Evolutionary conservation across 148 eudicot species (phyloP), one percentile per base, ranked within the genome.

Genomic region (Hydrangea macrophylla): DNA sequence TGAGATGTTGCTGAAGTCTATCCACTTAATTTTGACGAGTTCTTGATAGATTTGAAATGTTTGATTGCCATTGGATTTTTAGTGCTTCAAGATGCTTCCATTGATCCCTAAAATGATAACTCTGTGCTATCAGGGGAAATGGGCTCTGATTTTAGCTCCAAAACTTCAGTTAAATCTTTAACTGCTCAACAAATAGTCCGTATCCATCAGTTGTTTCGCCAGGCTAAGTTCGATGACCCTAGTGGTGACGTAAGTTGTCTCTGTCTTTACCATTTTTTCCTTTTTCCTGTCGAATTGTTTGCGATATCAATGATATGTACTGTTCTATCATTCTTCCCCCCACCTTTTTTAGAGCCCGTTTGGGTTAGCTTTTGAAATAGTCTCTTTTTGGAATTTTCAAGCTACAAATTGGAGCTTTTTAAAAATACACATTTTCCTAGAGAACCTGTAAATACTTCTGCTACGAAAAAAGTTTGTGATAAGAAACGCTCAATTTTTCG

Each of bases 141-240:
- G 99, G 99, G 99, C 31, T 50, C 88, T 53, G 99, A 95, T 40
- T 95, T 95, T 69, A 78, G 80, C 74, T 81, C 93, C n/a, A 95
- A 91, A 75, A 86, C 82, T 90, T 73, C 82, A 55, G 97, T 91
- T 24, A 95, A 95, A 70, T 95, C 97, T 51, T 75, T 95, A 60
- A 87, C 92, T n/a, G 73, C 96, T 18, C 96, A 91, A 82, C 99
- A 95, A 76, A 67, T 91, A 53, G 99, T 91, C 60, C 99, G 97
- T 70, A 95, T 95, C 55, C 97, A 89, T 78, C 99, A 95, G 82
- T 76, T 95, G 87, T 95, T 95, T 70, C 99, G 99, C 58, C 99
- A 95, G 78, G 97, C 97, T 33, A 95, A 95, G 73, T 95, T 95
- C 80, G 96, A 89, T 64, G 99, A 95, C 65, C 97, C 97, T 56